These are phyloP conservation scores for Zelopaecilomyces penicillatus DNA, from an alignment of 2,329 filamentous ascomycete species.

Conservation along the genomic window DNA sequence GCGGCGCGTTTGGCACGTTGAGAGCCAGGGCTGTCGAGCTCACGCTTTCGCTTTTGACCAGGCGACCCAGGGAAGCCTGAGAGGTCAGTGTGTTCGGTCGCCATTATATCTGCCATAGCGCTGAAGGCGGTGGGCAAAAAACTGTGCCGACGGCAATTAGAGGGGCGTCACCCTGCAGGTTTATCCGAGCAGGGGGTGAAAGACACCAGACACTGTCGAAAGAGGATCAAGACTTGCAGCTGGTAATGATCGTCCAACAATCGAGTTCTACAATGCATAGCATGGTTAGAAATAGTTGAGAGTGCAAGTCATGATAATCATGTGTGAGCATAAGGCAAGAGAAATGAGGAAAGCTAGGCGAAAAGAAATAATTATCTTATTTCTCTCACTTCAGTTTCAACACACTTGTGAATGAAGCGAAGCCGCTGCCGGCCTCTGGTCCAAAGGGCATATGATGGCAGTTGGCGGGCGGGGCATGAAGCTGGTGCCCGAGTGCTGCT, in stretches of 20 bases:
- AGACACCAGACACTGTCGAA: not conserved
- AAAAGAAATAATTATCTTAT: too few relatives aligned
- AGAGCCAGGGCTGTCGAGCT: conserved; percentile 40
- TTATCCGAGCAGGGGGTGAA: not conserved
- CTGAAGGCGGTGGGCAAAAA: not conserved
- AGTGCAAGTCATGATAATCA: not conserved
- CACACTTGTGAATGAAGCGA: too few relatives aligned
- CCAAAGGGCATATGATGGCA: too few relatives aligned
- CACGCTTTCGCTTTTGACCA: conserved; percentile 48
- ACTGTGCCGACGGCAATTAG: not conserved
- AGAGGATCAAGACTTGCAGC: not conserved
- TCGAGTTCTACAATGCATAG: not conserved
- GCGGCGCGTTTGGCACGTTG: conserved; percentile 43
- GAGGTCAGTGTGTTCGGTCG: conserved; percentile 40
- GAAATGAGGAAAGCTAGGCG: too few relatives aligned
- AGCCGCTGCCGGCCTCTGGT: too few relatives aligned
- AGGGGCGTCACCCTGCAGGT: not conserved
- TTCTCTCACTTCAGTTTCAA: too few relatives aligned
- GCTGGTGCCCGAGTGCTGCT: too few relatives aligned
- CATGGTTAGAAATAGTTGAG: not conserved
- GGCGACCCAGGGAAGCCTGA: conserved; percentile 34
- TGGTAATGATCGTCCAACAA: not conserved
- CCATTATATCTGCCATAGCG: conserved; percentile 39
- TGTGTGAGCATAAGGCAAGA: too few relatives aligned
- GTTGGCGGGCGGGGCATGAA: too few relatives aligned